phyloP scores from a whole-genome alignment of 2,329 filamentous ascomycete genomes.

The Botrytis deweyae region DNA sequence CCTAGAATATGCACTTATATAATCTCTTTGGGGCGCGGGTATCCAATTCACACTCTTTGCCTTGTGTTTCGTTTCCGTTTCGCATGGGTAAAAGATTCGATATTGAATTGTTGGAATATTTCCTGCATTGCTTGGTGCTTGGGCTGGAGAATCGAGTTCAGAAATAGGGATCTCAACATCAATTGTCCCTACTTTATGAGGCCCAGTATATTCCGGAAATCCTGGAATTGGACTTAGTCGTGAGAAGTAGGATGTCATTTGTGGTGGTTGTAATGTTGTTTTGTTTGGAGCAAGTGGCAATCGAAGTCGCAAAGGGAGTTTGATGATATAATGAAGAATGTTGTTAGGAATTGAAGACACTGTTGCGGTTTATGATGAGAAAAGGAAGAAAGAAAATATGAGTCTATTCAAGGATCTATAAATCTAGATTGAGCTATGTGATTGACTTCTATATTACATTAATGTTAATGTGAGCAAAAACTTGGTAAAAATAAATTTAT shows the following conservation, averaged over 20 bases:
- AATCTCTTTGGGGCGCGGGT: conserved; percentile 71
- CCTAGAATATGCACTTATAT: conserved; percentile 71
- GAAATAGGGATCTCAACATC: conserved; percentile 76
- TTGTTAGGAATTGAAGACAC: conserved; percentile 6
- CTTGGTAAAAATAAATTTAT: neutral
- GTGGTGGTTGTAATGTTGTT: neutral
- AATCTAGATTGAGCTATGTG: neutral
- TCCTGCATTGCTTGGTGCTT: conserved; percentile 48
- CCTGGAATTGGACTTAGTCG: conserved; percentile 65
- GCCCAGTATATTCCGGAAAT: conserved; percentile 74
- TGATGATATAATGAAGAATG: neutral
- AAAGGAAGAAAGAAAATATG: neutral
- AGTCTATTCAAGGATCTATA: neutral
- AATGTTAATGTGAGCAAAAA: conserved; percentile 2
- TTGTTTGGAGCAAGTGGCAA: neutral
- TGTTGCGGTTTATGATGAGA: neutral
- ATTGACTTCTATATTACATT: neutral
- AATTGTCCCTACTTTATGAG: conserved; percentile 74
- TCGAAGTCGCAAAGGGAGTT: neutral
- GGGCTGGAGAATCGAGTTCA: conserved; percentile 55
- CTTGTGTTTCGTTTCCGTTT: conserved; percentile 40
- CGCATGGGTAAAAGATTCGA: conserved; percentile 77
- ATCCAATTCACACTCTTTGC: conserved; percentile 68
- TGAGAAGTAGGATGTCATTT: conserved; percentile 42
- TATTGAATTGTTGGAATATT: conserved; percentile 73